Base-by-base conservation (phyloP, 2,329 filamentous ascomycete genomes). In the Penicillium sp. region DNA sequence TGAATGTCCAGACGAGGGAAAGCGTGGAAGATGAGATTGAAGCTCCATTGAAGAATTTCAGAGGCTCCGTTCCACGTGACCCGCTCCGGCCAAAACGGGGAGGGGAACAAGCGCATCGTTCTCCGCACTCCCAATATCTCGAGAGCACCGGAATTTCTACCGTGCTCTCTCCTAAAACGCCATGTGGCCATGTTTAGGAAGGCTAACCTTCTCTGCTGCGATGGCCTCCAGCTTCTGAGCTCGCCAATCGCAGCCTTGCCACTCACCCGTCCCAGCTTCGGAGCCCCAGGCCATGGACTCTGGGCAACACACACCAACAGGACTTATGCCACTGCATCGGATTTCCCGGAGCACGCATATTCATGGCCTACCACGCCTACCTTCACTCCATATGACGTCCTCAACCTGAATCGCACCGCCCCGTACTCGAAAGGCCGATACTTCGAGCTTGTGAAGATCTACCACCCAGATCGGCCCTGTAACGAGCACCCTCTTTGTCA, bases 361-460 rank as follows among this genome's bases (percentile, higher is more conserved):
- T 58, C 64, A 24, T 76, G 75, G 75, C 75, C 77, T 39, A 75
- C 74, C 14, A 72, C 73, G 41, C 57, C 69, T 14, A 63, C 65
- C 3, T 72, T 73, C 47, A 92, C 92, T 0, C 94, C 94, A 1
- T 97, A 99, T 75, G 89, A 97, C 65, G 89, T 99, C 67, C 86
- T 97, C 64, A 78, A 81, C 28, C 75, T 81, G 57, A 74, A 77
- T 48, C 81, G 76, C 61, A 76, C 77, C 51, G 84, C 83, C 13
- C 81, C 84, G 2, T 97, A 99, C 71, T 86, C 83, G 56, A 97
- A 99, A 73, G 75, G 80, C 39, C 84, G 84, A 53, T 99, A 91
- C 79, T 94, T 95, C 72, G 82, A 92, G 66, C 83, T 99, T 46
- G 94, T 95, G 51, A 99, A 97, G 76, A 79, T 95, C 42, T 99